Percentiles rank a stretch among this genome's conserved stretches.
These are phyloP conservation scores for Calonectria multiphialidica DNA, from an alignment of 2,329 filamentous ascomycete genomes.

Conservation along the genomic window DNA sequence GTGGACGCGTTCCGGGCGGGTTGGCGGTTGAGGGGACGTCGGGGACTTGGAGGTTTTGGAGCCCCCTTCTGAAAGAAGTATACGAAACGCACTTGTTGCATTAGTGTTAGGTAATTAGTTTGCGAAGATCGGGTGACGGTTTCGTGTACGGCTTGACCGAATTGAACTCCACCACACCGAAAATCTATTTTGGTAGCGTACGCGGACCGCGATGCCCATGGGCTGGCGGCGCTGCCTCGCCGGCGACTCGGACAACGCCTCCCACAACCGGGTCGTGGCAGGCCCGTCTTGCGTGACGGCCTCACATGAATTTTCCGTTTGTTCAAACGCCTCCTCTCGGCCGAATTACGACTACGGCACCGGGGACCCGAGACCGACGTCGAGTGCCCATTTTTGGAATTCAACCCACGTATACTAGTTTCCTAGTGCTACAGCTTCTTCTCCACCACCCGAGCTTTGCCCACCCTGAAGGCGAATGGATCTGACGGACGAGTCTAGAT, in stretches of 20 bases:
- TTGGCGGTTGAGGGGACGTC: background rate
- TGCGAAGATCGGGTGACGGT: constrained; percentile 18
- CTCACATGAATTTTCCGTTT: constrained; percentile 11
- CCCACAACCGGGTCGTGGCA: background rate
- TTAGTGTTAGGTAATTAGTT: constrained; percentile 22
- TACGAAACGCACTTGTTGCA: constrained; percentile 16
- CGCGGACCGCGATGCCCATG: background rate
- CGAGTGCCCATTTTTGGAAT: background rate
- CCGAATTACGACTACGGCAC: background rate
- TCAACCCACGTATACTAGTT: background rate
- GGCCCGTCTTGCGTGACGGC: too few relatives aligned
- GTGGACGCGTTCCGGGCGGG: background rate
- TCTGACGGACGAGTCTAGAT: constrained; percentile 13
- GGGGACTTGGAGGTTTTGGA: background rate
- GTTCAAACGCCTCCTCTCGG: background rate
- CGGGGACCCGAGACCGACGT: background rate
- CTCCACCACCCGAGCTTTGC: background rate
- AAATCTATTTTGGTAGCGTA: constrained; percentile 5
- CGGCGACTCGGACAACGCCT: background rate
- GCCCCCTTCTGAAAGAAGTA: constrained; percentile 12
- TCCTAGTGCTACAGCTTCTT: constrained; percentile 10
- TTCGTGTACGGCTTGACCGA: constrained; percentile 10
- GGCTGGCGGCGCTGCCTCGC: background rate
- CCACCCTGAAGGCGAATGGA: background rate
- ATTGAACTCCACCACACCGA: constrained; percentile 6